phyloP scores from a whole-genome alignment of 2,329 filamentous ascomycete genomes.

The Bipolaris victoriae region DNA sequence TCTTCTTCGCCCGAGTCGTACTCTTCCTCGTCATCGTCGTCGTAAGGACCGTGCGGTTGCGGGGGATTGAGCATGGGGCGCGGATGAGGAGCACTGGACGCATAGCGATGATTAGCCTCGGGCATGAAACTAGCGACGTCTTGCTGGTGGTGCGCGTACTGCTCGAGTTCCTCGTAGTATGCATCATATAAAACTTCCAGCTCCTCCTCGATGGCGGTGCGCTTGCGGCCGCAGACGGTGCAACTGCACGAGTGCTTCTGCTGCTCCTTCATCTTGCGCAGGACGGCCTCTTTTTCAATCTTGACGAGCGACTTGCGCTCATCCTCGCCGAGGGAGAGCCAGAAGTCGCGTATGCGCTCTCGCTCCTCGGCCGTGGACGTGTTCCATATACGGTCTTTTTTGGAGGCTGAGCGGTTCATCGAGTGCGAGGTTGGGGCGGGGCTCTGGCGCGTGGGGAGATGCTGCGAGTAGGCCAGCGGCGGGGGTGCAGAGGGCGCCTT shows the following conservation, averaged over 20 bases:
- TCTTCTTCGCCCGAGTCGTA: slow-evolving; percentile 61
- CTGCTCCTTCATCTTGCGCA: slow-evolving; percentile 99
- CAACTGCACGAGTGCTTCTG: slow-evolving; percentile 99
- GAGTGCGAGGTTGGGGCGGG: slow-evolving; percentile 55
- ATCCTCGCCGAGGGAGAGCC: slow-evolving; percentile 91
- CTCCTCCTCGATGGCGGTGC: slow-evolving; percentile 97
- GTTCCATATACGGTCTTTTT: slow-evolving; percentile 94
- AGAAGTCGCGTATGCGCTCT: slow-evolving; percentile 97
- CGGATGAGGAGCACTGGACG: slow-evolving; percentile 62
- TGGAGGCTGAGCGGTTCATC: slow-evolving; percentile 52
- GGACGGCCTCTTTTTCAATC: slow-evolving; percentile 96
- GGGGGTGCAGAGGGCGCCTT: slow-evolving; percentile 52
- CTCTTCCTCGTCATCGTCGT: slow-evolving; percentile 57
- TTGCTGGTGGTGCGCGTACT: slow-evolving; percentile 88
- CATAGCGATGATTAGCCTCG: slow-evolving; percentile 65
- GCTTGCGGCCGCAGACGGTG: slow-evolving; percentile 93
- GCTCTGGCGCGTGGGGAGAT: slow-evolving; percentile 41
- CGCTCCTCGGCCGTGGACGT: slow-evolving; percentile 93
- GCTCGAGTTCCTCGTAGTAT: slow-evolving; percentile 97
- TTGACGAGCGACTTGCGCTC: slow-evolving; percentile 95
- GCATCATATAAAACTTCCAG: slow-evolving; percentile 97
- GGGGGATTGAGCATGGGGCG: slow-evolving; percentile 65
- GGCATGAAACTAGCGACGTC: slow-evolving; percentile 73
- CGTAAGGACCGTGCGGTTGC: slow-evolving; percentile 69
- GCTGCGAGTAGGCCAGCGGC: slow-evolving; percentile 40